These are phyloP conservation scores for Ceratocystiopsis sp. DNA, from an alignment of 2,329 filamentous ascomycete genomes.

Conservation along the genomic window DNA sequence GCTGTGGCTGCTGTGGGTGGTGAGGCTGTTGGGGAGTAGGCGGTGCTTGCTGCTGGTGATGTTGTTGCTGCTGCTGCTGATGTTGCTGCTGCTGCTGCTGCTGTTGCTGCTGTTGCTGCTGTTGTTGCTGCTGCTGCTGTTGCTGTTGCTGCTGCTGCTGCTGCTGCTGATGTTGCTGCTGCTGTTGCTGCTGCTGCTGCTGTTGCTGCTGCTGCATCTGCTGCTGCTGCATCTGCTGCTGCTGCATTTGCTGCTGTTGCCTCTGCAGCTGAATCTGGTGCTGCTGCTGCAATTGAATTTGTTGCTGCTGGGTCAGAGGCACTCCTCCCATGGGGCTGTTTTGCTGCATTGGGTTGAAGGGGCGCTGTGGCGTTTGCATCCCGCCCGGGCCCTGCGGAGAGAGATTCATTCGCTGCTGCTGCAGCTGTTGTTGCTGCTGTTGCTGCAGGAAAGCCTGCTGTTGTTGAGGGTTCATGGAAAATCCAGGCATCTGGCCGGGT, in stretches of 20 bases:
- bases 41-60: not conserved
- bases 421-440: conserved; percentile 15
- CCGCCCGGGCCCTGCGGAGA: conserved; percentile 18
- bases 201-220: conserved; percentile 21
- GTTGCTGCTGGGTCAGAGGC: conserved; percentile 20
- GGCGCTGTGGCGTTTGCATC: conserved; percentile 20
- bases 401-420: conserved; percentile 28
- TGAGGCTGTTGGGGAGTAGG: not conserved
- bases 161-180: conserved; percentile 3
- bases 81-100: conserved; percentile 15
- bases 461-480: conserved; percentile 36
- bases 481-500: conserved; percentile 34
- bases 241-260: conserved; percentile 13
- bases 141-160: conserved; percentile 1
- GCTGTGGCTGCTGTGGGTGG: not conserved
- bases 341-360: conserved; percentile 20
- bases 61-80: conserved; percentile 15
- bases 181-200: conserved; percentile 16
- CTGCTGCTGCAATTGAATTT: conserved; percentile 15
- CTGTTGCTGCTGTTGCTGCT: conserved; percentile 12
- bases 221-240: conserved; percentile 15
- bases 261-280: conserved; percentile 13
- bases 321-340: conserved; percentile 18
- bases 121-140: conserved; percentile 11
- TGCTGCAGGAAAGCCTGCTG: conserved; percentile 17